phyloP scores from a whole-genome alignment of 2,329 filamentous ascomycete genomes.

The Pseudodiploospora longispora region DNA sequence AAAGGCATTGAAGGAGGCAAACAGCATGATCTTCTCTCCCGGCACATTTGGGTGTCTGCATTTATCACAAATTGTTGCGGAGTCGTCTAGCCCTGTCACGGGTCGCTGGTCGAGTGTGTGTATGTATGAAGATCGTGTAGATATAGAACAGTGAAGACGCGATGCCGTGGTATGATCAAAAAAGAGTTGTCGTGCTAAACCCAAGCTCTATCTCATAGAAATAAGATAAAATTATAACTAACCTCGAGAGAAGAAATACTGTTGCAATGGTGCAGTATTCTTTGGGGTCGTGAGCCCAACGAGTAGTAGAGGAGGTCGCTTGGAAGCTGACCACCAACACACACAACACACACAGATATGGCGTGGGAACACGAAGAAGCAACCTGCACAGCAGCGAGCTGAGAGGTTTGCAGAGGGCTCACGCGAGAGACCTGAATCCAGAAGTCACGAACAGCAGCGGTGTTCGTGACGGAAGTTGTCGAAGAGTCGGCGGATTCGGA shows the following conservation, averaged over 20 bases:
- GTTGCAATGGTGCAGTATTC: constrained; percentile 2
- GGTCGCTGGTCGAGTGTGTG: not conserved
- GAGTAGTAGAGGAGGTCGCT: constrained; percentile 7
- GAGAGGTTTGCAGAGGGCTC: constrained; percentile 20
- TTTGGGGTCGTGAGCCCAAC: constrained; percentile 5
- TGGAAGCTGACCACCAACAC: constrained; percentile 4
- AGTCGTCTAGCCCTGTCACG: not conserved
- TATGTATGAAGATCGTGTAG: not conserved
- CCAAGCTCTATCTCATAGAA: not conserved
- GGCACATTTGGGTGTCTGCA: no score
- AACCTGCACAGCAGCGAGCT: constrained; percentile 19
- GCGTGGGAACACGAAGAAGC: constrained; percentile 12
- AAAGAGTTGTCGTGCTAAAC: no score
- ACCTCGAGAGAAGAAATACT: constrained; percentile 7
- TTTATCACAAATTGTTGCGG: not conserved
- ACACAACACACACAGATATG: constrained; percentile 4
- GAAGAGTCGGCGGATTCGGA: constrained; percentile 29
- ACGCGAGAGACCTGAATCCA: constrained; percentile 22
- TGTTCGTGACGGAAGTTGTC: constrained; percentile 27
- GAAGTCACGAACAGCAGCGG: constrained; percentile 15
- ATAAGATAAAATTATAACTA: constrained; percentile 3
- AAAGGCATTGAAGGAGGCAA: no score
- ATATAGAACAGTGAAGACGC: not conserved
- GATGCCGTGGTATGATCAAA: not conserved
- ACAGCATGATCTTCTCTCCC: no score